Evolutionary conservation across 305 asterid species (phyloP), one percentile per base, ranked within the genome.

Genomic region (Striga hermonthica): DNA sequence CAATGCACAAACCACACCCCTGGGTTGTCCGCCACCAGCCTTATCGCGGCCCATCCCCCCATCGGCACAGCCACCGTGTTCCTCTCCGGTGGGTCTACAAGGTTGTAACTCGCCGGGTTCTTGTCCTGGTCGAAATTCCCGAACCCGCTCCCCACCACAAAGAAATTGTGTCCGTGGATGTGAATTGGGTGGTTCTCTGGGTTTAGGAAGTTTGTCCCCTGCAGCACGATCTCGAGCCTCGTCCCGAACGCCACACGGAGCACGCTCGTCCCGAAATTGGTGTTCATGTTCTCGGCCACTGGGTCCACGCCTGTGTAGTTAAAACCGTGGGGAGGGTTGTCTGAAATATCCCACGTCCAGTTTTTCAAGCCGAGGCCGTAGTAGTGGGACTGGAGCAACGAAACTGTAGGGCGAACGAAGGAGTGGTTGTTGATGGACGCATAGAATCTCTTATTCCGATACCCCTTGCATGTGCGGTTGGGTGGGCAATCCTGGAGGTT

Each of bases 1-100:
- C 97, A 89, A 72, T 89, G 97, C 44, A 90, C 61, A 57, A 81
- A 89, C 96, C 95, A 86, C 0, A 83, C 93, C 4, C 97, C 97
- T 0, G 95, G 95, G 73, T 89, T 89, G 65, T 86, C 86, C 0
- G 95, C 79, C 28, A 57, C 63, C 4, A 89, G 57, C 12, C 95
- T 73, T 7, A 86, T 73, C 10, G 89, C 95, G 6, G 93, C 89
- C 95, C 95, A 89, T 62, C 96, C 96, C 9, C 91, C 93, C 22
- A 75, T 45, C 34, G 97, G 95, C 10, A 89, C 97, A 0, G 82
- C 93, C 75, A 89, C 89, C 39, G 95, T 89, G 74, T 89, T 86
- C 74, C 95, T 86, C 80, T 86, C 93, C 9, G 93, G 86, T 3
- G 97, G 97, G 65, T 86, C 91, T 38, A 80, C 81, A 6, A 89